Evolutionary conservation across 257 asterid species (phyloP), one percentile per base, ranked within the genome.

Genomic region (Asclepias syriaca): DNA sequence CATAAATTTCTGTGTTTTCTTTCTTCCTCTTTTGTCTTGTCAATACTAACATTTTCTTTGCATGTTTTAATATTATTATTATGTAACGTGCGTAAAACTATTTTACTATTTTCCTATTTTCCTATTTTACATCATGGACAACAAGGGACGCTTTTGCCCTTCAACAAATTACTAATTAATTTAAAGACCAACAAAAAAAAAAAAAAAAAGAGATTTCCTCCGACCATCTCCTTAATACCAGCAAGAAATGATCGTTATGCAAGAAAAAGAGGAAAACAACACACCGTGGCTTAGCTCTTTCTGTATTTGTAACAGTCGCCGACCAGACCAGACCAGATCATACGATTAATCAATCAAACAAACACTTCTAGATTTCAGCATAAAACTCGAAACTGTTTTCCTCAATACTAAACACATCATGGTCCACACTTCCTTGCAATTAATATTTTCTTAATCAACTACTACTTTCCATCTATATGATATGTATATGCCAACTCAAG

Each of bases 151-250:
- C 0, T 43, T 6, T 6, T 9, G 11, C 48, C 48, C 48, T 11
- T 34, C 39, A 34, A 34, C 39, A 4, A 34, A 34, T 34, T 34
- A 34, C 39, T 3, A 34, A 2, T 34, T 34, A 34, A 34, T 34
- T 34, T 34, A 34, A 34, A 34, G 39, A 4, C 39, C 34, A 29
- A 24, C 2, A 32, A 32, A 32, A 32, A 32, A 32, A 32, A 32
- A 32, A 32, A 32, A 34, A 34, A 4, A 34, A 4, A 4, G 2
- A 2, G 5, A 34, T 3, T 34, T 39, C 5, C 66, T 55, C 74
- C 75, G 81, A 83, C 87, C 79, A 77, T 69, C 67, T 76, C 87
- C 87, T 72, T 71, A 80, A 83, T 65, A 83, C 61, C 84, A 66
- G 87, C 81, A 78, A 78, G 37, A 69, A 71, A 65, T 63, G 59